Conservation (phyloP, 1,284 basidiomycete genomes). For the Quambalaria eucalypti region DNA sequence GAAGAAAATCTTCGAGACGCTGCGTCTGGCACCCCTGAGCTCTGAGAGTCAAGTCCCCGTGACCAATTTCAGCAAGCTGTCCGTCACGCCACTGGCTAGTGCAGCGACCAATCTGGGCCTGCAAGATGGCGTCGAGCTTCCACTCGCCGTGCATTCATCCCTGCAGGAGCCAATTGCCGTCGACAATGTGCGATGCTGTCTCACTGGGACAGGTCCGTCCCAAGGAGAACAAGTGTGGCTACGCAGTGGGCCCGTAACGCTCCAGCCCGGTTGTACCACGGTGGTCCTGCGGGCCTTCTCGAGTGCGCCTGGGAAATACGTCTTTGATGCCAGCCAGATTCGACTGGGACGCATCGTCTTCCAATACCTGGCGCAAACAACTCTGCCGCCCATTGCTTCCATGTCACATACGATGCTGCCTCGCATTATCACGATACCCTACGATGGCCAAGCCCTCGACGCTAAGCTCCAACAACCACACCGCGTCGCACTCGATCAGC, state of each 20-base stretch:
- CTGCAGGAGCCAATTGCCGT: conserved; percentile 13
- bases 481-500: conserved; percentile 25
- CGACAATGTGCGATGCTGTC: conserved; percentile 32
- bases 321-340: conserved; percentile 38
- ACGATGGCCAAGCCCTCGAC: conserved; percentile 26
- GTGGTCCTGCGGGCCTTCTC: conserved; percentile 25
- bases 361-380: conserved; percentile 21
- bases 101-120: background rate
- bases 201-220: conserved; percentile 11
- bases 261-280: conserved; percentile 18
- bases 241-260: conserved; percentile 13
- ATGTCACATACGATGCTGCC: conserved; percentile 8
- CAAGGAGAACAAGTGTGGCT: conserved; percentile 28
- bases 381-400: background rate
- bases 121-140: background rate
- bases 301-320: conserved; percentile 25
- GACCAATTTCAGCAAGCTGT: conserved; percentile 18
- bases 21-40: conserved; percentile 12
- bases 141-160: background rate
- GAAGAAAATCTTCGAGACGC: conserved; percentile 12
- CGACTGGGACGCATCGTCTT: conserved; percentile 26
- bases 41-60: conserved; percentile 28
- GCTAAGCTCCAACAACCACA: conserved; percentile 13
- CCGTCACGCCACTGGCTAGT: background rate
- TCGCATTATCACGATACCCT: conserved; percentile 20